Evolutionary conservation across 2,329 filamentous ascomycete genomes (phyloP).

Genomic region (Phaeosphaeria sp.): DNA sequence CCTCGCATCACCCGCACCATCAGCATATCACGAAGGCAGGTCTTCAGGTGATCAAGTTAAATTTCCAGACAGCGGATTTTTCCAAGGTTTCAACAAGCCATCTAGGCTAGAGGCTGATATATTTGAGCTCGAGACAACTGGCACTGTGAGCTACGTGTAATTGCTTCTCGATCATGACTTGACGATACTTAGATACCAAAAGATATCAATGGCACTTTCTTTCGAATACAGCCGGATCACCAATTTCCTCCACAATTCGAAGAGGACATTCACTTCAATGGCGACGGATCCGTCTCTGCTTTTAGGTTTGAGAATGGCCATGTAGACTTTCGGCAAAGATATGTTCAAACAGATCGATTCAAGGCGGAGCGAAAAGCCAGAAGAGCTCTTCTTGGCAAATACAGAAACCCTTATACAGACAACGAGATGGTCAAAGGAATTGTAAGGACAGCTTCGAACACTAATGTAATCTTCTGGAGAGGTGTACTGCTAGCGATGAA

Average conservation of each 20-base stretch:
- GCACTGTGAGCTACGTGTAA: conserved; percentile 22
- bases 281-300: conserved; percentile 53
- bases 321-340: conserved; percentile 52
- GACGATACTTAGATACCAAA: conserved; percentile 38
- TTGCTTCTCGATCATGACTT: neutral
- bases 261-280: conserved; percentile 60
- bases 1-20: conserved; percentile 29
- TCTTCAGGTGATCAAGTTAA: conserved; percentile 36
- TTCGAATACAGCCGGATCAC: conserved; percentile 54
- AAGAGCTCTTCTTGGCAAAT: conserved; percentile 59
- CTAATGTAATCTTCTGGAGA: conserved; percentile 65
- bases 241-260: conserved; percentile 62
- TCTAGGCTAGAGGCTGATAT: conserved; percentile 51
- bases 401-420: conserved; percentile 65
- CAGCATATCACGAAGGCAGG: conserved; percentile 34
- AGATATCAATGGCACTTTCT: conserved; percentile 55
- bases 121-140: conserved; percentile 49
- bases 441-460: conserved; percentile 64
- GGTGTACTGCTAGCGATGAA: conserved; percentile 63
- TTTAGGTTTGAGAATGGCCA: conserved; percentile 52
- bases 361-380: conserved; percentile 48
- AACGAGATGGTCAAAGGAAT: conserved; percentile 62
- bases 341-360: conserved; percentile 53
- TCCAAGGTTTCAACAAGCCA: conserved; percentile 50
- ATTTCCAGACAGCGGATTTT: conserved; percentile 42